These are phyloP conservation scores for Neurospora sp. DNA, from an alignment of 495 filamentous ascomycete species.

Conservation along the genomic window DNA sequence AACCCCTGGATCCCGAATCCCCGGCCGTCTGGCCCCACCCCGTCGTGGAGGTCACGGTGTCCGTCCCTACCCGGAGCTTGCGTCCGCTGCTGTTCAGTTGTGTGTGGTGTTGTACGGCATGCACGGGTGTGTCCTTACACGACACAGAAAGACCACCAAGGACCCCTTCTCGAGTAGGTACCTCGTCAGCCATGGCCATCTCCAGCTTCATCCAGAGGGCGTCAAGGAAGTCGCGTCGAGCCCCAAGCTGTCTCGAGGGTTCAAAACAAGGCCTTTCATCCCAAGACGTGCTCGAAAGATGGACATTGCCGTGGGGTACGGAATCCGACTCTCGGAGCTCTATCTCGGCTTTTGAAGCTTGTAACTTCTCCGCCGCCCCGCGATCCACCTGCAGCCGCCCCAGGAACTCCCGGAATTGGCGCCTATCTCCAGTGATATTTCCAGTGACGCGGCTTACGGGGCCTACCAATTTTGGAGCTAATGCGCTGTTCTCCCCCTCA, in stretches of 20 bases:
- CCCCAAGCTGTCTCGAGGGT: background rate
- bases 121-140: background rate
- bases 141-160: background rate
- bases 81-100: background rate
- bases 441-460: background rate
- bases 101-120: background rate
- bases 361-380: slow-evolving; percentile 1
- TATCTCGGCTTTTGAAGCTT: background rate
- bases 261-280: background rate
- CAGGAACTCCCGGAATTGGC: background rate
- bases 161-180: background rate
- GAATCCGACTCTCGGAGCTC: background rate
- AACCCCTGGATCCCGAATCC: background rate
- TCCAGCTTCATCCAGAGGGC: background rate
- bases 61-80: background rate
- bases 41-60: background rate
- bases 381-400: slow-evolving; percentile 3
- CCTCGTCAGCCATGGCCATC: background rate
- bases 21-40: background rate
- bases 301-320: background rate
- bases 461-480: background rate
- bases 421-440: background rate
- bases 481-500: background rate
- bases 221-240: background rate
- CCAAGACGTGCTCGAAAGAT: background rate